A percentile compares a stretch with the other conserved stretches of the same genome.
Evolutionary conservation across 257 asterid species (phyloP).

Genomic region (Solanum chiquidenum): DNA sequence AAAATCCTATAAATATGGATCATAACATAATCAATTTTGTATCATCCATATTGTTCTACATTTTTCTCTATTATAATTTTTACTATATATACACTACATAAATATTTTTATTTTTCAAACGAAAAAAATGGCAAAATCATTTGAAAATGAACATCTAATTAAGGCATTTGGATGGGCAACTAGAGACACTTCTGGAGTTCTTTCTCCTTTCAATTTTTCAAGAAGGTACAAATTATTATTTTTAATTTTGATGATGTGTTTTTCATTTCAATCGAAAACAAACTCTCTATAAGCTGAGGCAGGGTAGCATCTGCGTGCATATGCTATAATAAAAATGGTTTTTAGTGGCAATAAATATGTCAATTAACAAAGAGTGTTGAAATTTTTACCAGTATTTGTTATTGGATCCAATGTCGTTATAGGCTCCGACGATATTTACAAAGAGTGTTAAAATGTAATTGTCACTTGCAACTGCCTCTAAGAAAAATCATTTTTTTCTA

Average conservation of each 20-base stretch:
- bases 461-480: no score
- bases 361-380: no score
- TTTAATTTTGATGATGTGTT: not conserved
- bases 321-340: no score
- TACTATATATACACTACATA: not conserved
- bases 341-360: no score
- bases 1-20: not conserved
- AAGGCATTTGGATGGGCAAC: slow-evolving; percentile 53
- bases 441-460: no score
- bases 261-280: no score
- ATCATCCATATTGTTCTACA: not conserved
- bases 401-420: no score
- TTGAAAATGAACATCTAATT: slow-evolving; percentile 36
- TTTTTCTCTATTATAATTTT: not conserved
- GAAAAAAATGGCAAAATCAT: slow-evolving; percentile 26
- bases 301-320: no score
- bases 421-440: no score
- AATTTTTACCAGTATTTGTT: no score
- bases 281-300: no score
- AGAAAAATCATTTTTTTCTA: no score
- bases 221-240: slow-evolving; percentile 21
- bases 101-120: not conserved
- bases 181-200: slow-evolving; percentile 34
- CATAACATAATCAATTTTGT: not conserved
- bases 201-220: slow-evolving; percentile 46